Evolutionary conservation across 2,329 filamentous ascomycete genomes (phyloP), one percentile per base, ranked within the genome.

Genomic region (Colletotrichum lentis): DNA sequence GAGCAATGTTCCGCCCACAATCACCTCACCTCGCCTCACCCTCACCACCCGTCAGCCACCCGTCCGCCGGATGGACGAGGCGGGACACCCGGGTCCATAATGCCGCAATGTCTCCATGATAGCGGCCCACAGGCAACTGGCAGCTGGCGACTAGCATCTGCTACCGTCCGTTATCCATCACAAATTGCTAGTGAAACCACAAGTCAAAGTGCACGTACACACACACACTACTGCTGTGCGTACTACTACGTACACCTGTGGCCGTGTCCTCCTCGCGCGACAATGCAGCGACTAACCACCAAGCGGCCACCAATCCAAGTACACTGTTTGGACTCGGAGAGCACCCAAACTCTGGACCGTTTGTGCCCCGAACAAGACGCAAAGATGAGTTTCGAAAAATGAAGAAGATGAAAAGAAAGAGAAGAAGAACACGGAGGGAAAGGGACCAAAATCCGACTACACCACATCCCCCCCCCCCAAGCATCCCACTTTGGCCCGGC

Each of bases 111-210:
- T 24, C 37, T 18, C 61, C 53, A 63, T 18, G 20, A 55, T n/a
- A 60, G 27, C 35, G 52, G 35, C 37, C 58, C 52, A 57, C 60
- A 39, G 39, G 27, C 44, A 52, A 53, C 27, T 27, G 27, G 27
- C 27, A 7, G 8, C 27, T 27, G 27, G 27, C 27, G 27, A 27
- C 27, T 27, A 27, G 27, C 27, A 27, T 27, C 27, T 56, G 27
- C 52, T 54, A 62, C 61, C 65, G 65, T 59, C n/a, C n/a, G n/a
- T n/a, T 60, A 65, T 68, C 49, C 22, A 50, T 50, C 49, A 53
- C 20, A 43, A 61, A 62, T 66, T 57, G 53, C 35, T 65, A 62
- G 54, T 65, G 61, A 68, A 64, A 65, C 65, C 27, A 7, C 27
- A 27, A n/a, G 27, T 27, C 27, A 27, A 27, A 27, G 27, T 27